Base-by-base conservation (phyloP, 176 grass and related monocot species). In the Oryza meridionalis region DNA sequence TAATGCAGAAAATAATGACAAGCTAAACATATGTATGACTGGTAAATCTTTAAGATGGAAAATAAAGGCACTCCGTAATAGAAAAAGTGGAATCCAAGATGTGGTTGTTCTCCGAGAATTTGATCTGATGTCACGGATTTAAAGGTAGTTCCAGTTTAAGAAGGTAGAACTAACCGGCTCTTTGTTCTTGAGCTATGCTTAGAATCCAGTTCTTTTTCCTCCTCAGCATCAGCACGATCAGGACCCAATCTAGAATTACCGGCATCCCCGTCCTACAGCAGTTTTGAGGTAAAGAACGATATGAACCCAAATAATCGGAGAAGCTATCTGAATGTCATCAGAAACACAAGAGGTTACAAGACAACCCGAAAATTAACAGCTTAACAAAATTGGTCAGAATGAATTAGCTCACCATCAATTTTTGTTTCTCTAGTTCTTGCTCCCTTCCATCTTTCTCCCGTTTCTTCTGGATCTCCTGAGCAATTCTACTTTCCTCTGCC, bases 201-300 rank as follows among this genome's bases (percentile, higher is more conserved):
- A 19, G 50, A 77, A 50, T 86, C 83, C 77, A 79, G 9, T 82
- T 91, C 88, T 71, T 81, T 92, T 38, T 85, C 88, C 72, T 77
- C 43, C 7, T 85, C 86, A 37, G 65, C 42, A 74, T 79, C 79
- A 69, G 45, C 33, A 89, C 31, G 40, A 84, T 49, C 87, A 82
- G 80, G 68, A 65, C 76, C 35, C 73, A 59, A 84, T 92, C 90
- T 90, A 71, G 95, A 90, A 61, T 88, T 93, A 79, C 45, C 45
- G 72, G 67, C 70, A 86, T 88, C 83, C 70, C 85, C 83, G 69
- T 92, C 97, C 97, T 99, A 96, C 91, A 98, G 89, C 92, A 94
- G 92, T 98, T 93, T 95, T 94, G 90, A 99, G 81, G 96, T 98
- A 92, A 99, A 99, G 90, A 99, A 92, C 27, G 85, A 94, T 91